Base-by-base conservation (phyloP, 805 yeast genomes). In the Cyberlindnera euphorbiae region DNA sequence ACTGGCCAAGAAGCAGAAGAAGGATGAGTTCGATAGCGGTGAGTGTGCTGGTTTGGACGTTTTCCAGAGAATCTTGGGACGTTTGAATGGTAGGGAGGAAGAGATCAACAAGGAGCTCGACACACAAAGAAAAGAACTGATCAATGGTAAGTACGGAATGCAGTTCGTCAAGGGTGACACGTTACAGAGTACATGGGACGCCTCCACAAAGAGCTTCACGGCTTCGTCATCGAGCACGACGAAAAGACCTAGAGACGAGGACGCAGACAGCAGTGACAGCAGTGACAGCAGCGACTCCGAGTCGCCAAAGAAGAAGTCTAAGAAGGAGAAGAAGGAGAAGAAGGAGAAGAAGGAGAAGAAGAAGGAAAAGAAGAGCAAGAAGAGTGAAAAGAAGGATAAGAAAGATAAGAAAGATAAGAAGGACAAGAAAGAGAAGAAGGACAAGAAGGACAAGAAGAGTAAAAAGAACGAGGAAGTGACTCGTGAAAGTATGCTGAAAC, bases 21-120 rank as follows among this genome's bases (percentile, higher is more conserved):
- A 66, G 29, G 93, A 81, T 47, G 85, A 76, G 45, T 77, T 80
- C 49, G 87, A 81, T 49, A 73, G 77, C 45, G 95, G 86, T 39
- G 95, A 86, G 46, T 79, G 90, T 47, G 83, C 88, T 9, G 96
- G 97, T 4, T 68, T 90, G 28, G 97, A 93, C 58, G 95, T 82
- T 4, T 90, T 93, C 56, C 98, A 90, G 64, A 72, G 94, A 49
- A 74, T 90, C 30, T 66, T 90, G 44, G 97, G 97, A 9, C 74
- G 88, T 55, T 69, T 90, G 44, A 90, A 90, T 56, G 97, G 97
- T 31, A 82, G 79, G 48, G 90, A 82, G 52, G 82, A 77, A 23
- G 73, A 69, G 38, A 73, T 83, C 17, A 64, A 65, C 38, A 64
- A 75, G 41, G 89, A 79, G 52, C 60, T 86, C 46, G 90, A 84